phyloP scores from a whole-genome alignment of 306 rosid species.

The Betula pendula region DNA sequence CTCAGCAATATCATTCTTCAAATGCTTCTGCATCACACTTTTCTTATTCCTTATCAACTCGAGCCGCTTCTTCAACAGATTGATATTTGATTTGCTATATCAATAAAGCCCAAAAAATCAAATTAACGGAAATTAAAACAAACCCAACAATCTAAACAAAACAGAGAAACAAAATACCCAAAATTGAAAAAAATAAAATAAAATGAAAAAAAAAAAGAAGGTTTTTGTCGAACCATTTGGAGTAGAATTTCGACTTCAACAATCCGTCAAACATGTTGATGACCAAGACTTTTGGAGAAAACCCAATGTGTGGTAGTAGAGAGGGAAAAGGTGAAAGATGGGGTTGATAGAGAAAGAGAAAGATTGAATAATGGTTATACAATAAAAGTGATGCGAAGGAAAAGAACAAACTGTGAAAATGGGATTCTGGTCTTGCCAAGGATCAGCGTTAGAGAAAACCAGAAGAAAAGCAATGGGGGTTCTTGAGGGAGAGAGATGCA shows the following conservation, averaged over 20 bases:
- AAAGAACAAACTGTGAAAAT: constrained; percentile 31
- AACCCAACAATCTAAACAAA: not conserved
- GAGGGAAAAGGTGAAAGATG: too few species aligned
- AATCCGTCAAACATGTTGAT: constrained; percentile 58
- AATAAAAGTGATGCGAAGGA: constrained; percentile 21
- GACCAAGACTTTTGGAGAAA: constrained; percentile 10
- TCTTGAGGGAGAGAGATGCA: not conserved
- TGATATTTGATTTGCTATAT: constrained; percentile 57
- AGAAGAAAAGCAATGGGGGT: constrained; percentile 45
- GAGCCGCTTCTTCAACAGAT: constrained; percentile 42
- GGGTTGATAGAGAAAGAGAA: not conserved
- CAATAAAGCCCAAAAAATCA: constrained; percentile 22
- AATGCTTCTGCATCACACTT: constrained; percentile 45
- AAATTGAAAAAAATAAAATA: not conserved
- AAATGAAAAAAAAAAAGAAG: not conserved
- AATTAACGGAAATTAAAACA: not conserved
- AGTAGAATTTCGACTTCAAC: constrained; percentile 55
- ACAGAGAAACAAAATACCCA: not conserved
- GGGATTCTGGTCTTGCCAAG: constrained; percentile 44
- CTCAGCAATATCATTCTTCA: constrained; percentile 65
- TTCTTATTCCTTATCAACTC: constrained; percentile 52
- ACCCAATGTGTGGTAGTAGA: too few species aligned
- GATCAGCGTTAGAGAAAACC: constrained; percentile 46
- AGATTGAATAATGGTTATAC: constrained; percentile 25
- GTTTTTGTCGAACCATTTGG: constrained; percentile 55